A percentile compares a stretch with the other conserved stretches of the same genome.
phyloP scores from a whole-genome alignment of 768 basidiomycete species.

The Tulasnella sp. region DNA sequence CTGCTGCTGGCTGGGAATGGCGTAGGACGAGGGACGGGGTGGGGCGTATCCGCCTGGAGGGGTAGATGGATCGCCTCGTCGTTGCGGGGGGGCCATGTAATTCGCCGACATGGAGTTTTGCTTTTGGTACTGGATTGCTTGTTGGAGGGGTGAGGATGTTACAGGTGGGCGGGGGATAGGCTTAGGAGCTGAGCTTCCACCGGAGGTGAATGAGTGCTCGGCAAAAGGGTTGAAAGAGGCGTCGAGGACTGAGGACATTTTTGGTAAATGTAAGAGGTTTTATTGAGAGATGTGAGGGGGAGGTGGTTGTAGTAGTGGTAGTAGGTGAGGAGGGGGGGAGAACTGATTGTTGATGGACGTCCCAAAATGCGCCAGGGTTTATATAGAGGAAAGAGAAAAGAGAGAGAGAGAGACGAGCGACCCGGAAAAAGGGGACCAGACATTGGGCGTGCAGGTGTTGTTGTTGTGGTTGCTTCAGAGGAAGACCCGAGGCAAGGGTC shows the following conservation, averaged over 20 bases:
- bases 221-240: slow-evolving; percentile 23
- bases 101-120: neutral
- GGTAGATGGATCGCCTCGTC: slow-evolving; percentile 15
- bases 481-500: neutral
- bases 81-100: neutral
- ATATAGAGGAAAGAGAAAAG: neutral
- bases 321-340: slow-evolving; percentile 1
- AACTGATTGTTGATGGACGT: neutral
- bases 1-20: neutral
- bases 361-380: neutral
- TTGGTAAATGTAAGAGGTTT: neutral
- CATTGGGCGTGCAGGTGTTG: neutral
- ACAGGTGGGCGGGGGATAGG: slow-evolving; percentile 5
- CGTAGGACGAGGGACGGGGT: neutral
- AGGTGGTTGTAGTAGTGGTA: neutral
- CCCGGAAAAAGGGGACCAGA: neutral
- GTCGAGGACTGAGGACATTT: slow-evolving; percentile 20
- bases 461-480: neutral
- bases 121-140: slow-evolving; percentile 22
- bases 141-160: slow-evolving; percentile 15
- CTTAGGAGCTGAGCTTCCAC: neutral
- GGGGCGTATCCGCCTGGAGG: slow-evolving; percentile 19
- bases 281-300: neutral
- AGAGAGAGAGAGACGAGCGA: neutral
- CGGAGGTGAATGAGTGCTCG: slow-evolving; percentile 22